Percentiles rank a stretch among this genome's conserved stretches.
phyloP scores from a whole-genome alignment of 805 yeast genomes.

The Candida lessepsii region DNA sequence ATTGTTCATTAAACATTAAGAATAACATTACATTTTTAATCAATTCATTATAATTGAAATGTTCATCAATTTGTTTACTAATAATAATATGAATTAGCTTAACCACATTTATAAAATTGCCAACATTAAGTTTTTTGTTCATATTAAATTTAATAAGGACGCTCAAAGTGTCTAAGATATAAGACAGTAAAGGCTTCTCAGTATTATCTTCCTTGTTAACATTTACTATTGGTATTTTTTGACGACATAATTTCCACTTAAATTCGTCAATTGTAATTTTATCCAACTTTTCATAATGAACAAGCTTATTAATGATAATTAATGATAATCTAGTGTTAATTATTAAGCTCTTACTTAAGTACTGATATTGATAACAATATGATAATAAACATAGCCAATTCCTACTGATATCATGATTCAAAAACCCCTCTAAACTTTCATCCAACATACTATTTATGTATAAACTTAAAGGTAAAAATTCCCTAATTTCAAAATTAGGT shows the following conservation, averaged over 20 bases:
- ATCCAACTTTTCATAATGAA: conserved; percentile 14
- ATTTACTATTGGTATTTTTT: conserved; percentile 35
- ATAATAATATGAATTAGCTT: conserved; percentile 11
- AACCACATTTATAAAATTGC: conserved; percentile 18
- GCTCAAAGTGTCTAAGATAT: conserved; percentile 30
- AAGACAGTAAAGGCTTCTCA: conserved; percentile 30
- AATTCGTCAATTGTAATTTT: conserved; percentile 29
- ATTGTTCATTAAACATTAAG: conserved; percentile 24
- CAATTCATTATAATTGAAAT: conserved; percentile 29
- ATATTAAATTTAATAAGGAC: conserved; percentile 37
- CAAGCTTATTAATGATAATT: conserved; percentile 25
- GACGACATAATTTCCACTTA: conserved; percentile 45
- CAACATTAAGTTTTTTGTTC: conserved; percentile 33
- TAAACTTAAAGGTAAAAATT: conserved; percentile 14
- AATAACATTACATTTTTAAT: conserved; percentile 28
- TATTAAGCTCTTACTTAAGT: conserved; percentile 24
- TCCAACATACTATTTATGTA: conserved; percentile 15
- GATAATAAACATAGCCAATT: conserved; percentile 40
- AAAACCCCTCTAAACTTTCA: conserved; percentile 4
- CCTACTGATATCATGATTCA: conserved; percentile 18
- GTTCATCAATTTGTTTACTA: conserved; percentile 10
- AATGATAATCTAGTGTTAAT: conserved; percentile 28
- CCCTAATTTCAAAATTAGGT: conserved; percentile 12
- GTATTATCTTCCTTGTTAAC: conserved; percentile 21
- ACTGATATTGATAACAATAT: conserved; percentile 39